Conservation (phyloP, 164 flowering plant species). For the Tinospora cordifolia region DNA sequence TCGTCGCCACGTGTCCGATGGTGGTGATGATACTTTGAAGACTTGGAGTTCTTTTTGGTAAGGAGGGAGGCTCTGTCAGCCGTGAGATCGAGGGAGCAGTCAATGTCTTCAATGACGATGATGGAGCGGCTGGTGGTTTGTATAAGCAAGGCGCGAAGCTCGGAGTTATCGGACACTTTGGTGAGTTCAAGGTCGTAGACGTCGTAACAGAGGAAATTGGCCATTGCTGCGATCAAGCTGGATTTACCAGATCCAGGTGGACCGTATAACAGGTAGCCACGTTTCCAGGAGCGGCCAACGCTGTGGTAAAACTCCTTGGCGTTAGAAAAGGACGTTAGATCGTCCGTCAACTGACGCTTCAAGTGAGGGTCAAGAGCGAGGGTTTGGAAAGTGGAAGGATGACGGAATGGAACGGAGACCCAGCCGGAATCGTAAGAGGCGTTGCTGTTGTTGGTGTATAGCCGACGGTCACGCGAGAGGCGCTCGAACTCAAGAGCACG, state of each 20-base stretch:
- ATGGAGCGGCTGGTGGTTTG: slow-evolving; percentile 53
- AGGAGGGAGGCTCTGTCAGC: slow-evolving; percentile 22
- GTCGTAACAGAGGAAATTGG: slow-evolving; percentile 50
- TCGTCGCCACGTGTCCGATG: slow-evolving; percentile 1
- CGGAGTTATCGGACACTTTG: slow-evolving; percentile 49
- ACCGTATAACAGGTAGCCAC: slow-evolving; percentile 57
- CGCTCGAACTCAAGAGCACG: slow-evolving; percentile 49
- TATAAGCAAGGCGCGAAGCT: slow-evolving; percentile 42
- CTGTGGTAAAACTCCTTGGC: slow-evolving; percentile 50
- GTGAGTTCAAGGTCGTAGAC: slow-evolving; percentile 65
- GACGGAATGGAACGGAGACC: slow-evolving; percentile 66
- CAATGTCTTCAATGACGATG: slow-evolving; percentile 71
- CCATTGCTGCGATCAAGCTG: slow-evolving; percentile 68
- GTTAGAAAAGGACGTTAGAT: slow-evolving; percentile 37
- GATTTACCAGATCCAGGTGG: slow-evolving; percentile 68
- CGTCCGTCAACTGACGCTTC: slow-evolving; percentile 39
- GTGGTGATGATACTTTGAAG: background rate
- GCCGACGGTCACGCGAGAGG: slow-evolving; percentile 44
- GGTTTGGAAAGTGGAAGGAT: slow-evolving; percentile 60
- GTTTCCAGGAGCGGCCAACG: slow-evolving; percentile 64
- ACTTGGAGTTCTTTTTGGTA: slow-evolving; percentile 1
- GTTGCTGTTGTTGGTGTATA: slow-evolving; percentile 49
- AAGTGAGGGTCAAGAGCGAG: slow-evolving; percentile 47
- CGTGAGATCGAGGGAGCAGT: slow-evolving; percentile 55
- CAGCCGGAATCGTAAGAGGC: slow-evolving; percentile 52